These are phyloP conservation scores for Senna tora DNA, from an alignment of 306 rosid species.

Conservation along the genomic window DNA sequence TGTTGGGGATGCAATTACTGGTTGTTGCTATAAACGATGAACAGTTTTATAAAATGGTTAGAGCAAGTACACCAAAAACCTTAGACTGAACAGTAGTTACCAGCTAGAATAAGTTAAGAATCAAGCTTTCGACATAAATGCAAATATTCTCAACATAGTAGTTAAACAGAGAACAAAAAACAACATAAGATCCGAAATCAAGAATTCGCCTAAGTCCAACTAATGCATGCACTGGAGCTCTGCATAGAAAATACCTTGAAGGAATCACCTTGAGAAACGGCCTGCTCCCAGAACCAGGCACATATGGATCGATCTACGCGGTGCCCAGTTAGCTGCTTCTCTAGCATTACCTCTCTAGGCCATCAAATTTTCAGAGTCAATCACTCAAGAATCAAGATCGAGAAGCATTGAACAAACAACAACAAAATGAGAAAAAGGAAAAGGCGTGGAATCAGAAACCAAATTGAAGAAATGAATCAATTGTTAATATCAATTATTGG, in stretches of 20 bases:
- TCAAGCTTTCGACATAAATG: background rate
- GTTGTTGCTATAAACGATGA: conserved; percentile 61
- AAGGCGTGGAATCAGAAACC: background rate
- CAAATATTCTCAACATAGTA: background rate
- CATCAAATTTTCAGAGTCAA: conserved; percentile 32
- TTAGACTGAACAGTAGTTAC: background rate
- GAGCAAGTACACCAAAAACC: background rate
- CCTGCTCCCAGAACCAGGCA: conserved; percentile 86
- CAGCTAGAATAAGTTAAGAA: background rate
- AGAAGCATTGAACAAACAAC: conserved; percentile 11
- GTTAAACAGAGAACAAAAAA: background rate
- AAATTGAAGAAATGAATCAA: background rate
- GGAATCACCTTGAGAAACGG: conserved; percentile 77
- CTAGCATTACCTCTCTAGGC: conserved; percentile 82
- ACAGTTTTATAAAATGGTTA: background rate
- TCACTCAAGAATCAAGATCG: background rate
- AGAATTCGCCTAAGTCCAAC: background rate
- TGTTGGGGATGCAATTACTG: conserved; percentile 93
- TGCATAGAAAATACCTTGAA: conserved; percentile 58
- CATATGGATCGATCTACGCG: conserved; percentile 93
- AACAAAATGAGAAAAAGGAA: background rate
- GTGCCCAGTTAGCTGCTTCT: conserved; percentile 96
- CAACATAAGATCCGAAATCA: background rate
- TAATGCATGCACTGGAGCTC: background rate
- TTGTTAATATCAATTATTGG: background rate